Percentiles rank a stretch among this genome's conserved stretches.
phyloP scores from a whole-genome alignment of 768 basidiomycete genomes.

The Tremella fuciformis region DNA sequence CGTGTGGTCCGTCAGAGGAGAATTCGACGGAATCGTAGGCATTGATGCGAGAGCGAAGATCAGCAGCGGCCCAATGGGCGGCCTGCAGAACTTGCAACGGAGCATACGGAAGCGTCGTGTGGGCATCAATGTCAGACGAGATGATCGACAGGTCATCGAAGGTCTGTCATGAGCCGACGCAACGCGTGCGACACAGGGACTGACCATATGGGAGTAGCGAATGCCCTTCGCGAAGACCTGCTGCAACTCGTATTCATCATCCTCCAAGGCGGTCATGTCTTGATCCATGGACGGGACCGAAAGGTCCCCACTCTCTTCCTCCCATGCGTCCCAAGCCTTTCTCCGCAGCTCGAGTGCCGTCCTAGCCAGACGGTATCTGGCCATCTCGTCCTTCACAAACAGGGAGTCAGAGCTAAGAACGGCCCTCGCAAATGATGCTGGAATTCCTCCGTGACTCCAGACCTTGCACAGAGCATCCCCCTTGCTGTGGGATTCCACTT shows the following conservation, averaged over 20 bases:
- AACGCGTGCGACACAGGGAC: slow-evolving; percentile 24
- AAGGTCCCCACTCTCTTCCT: slow-evolving; percentile 23
- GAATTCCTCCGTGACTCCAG: slow-evolving; percentile 73
- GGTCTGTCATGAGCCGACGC: slow-evolving; percentile 55
- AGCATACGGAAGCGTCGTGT: slow-evolving; percentile 67
- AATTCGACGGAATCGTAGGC: background rate
- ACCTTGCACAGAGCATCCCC: slow-evolving; percentile 51
- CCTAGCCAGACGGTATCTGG: slow-evolving; percentile 74
- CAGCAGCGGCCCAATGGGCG: slow-evolving; percentile 65
- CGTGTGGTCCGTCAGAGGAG: slow-evolving; percentile 39
- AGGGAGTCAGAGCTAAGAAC: slow-evolving; percentile 73
- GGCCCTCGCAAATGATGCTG: slow-evolving; percentile 69
- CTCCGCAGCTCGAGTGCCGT: slow-evolving; percentile 65
- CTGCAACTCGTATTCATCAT: slow-evolving; percentile 64
- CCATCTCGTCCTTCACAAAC: slow-evolving; percentile 73
- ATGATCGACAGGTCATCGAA: slow-evolving; percentile 76
- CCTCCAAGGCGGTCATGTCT: slow-evolving; percentile 40
- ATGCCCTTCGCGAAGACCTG: slow-evolving; percentile 72
- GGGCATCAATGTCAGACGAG: slow-evolving; percentile 70
- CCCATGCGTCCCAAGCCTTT: slow-evolving; percentile 34
- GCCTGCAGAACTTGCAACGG: slow-evolving; percentile 66
- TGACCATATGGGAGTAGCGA: slow-evolving; percentile 82
- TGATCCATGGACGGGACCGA: slow-evolving; percentile 14
- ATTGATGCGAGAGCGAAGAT: slow-evolving; percentile 36
- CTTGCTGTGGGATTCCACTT: slow-evolving; percentile 57